Conservation (phyloP, 805 yeast species). For the Komagataella pastoris region DNA sequence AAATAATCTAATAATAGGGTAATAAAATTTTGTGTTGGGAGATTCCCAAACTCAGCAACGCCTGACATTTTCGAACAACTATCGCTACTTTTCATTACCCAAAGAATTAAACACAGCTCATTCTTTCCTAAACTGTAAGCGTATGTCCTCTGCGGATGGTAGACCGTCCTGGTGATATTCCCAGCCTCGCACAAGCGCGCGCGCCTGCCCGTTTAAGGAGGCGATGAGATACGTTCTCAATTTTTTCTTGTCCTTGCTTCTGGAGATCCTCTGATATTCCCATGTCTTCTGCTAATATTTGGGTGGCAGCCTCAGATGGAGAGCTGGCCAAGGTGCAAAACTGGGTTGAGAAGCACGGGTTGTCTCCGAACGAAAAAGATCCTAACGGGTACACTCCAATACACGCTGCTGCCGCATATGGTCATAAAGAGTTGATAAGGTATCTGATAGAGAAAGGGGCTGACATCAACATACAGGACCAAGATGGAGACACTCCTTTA, state of each 20-base stretch:
- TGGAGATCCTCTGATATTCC: not conserved
- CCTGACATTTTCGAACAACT: no score
- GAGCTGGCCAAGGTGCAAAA: conserved; percentile 43
- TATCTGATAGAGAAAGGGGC: conserved; percentile 52
- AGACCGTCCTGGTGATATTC: no score
- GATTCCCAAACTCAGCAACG: no score
- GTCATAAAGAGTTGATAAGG: conserved; percentile 54
- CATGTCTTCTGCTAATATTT: conserved; percentile 42
- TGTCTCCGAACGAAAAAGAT: conserved; percentile 65
- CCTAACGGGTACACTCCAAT: conserved; percentile 93
- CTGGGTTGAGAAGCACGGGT: conserved; percentile 33
- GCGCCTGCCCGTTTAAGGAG: not conserved
- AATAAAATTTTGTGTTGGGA: no score
- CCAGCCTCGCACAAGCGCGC: no score
- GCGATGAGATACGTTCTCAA: not conserved
- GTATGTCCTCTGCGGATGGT: no score
- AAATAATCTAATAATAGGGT: no score
- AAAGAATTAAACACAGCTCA: no score
- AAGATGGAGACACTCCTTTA: conserved; percentile 91
- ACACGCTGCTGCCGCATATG: conserved; percentile 96
- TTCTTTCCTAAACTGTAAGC: no score
- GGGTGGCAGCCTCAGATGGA: conserved; percentile 94
- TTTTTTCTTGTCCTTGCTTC: not conserved
- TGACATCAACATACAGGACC: conserved; percentile 68
- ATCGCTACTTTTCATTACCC: no score